Base-by-base conservation (phyloP, 2,329 filamentous ascomycete genomes). In the Aureobasidium namibiae region DNA sequence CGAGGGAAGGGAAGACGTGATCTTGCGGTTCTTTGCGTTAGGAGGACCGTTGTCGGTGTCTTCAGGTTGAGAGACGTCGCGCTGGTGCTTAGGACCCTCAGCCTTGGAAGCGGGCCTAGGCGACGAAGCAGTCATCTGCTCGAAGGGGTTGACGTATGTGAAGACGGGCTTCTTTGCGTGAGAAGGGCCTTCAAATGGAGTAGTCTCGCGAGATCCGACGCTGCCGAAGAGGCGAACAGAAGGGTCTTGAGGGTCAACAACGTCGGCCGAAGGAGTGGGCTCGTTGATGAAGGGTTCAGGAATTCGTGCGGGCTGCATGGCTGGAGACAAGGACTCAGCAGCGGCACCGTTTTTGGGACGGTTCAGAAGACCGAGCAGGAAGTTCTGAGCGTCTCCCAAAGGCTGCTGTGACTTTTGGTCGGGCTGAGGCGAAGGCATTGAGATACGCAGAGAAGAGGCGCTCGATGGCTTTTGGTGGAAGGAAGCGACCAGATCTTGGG, bases 311-410 rank as follows among this genome's bases (percentile, higher is more conserved):
- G 48, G 62, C 14, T 65, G 63, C 34, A 66, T 50, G 45, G 65
- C 65, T 31, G 63, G 59, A 11, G 63, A 48, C 18, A 63, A 56
- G 36, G 59, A 34, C 34, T 66, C 68, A 3, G 49, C 64, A 4
- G 56, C 63, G 14, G 73, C 62, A 1, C 63, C 56, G 31, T 65
- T 72, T 65, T 75, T 91, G 56, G 88, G 85, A 50, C 88, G 86
- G 68, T 91, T 94, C 63, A 99, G 81, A 61, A 97, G 79, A 66
- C 90, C 88, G 63, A 97, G 83, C 49, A 99, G 79, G 69, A 94
- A 89, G 63, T 92, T 86, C 72, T 95, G 89, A 4, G 91, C 89
- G 71, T 90, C 87, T 48, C 84, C 80, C 48, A 71, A 63, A 38
- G 71, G 64, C 18, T 65, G 65, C 14, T 68, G 64, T 8, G 41